phyloP scores from a whole-genome alignment of 805 yeast genomes.

The Hemisphaericaspora nanyangensis region DNA sequence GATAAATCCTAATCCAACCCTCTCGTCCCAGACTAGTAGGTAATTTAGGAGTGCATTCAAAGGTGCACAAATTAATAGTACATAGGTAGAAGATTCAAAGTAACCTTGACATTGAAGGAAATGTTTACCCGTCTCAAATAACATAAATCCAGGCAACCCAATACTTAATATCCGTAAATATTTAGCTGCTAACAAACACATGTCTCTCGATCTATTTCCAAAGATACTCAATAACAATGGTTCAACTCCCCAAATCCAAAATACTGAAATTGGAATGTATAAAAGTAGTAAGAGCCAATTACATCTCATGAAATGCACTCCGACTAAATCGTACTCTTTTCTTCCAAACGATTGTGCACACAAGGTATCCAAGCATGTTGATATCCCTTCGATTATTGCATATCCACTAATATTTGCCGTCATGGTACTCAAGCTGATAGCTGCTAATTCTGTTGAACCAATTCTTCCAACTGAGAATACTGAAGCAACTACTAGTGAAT shows the following conservation, averaged over 20 bases:
- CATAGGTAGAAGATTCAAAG: constrained; percentile 76
- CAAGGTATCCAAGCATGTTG: constrained; percentile 75
- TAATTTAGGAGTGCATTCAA: constrained; percentile 66
- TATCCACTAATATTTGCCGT: constrained; percentile 74
- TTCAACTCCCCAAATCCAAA: constrained; percentile 61
- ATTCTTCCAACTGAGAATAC: constrained; percentile 74
- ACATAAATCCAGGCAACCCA: constrained; percentile 72
- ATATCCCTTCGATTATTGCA: constrained; percentile 70
- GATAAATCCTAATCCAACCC: constrained; percentile 57
- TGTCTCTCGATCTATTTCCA: constrained; percentile 20
- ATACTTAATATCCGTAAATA: constrained; percentile 54
- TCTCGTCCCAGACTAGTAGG: constrained; percentile 60
- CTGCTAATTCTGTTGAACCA: constrained; percentile 70
- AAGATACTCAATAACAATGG: constrained; percentile 29
- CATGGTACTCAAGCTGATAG: constrained; percentile 72
- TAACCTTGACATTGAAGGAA: constrained; percentile 74
- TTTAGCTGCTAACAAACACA: constrained; percentile 47
- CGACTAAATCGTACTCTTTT: constrained; percentile 59
- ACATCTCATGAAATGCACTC: constrained; percentile 66
- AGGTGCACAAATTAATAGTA: constrained; percentile 68
- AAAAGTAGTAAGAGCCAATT: constrained; percentile 49
- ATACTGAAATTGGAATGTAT: constrained; percentile 49
- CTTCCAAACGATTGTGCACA: constrained; percentile 80
- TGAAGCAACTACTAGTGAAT: constrained; percentile 71
- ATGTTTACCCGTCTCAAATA: constrained; percentile 71